Base-by-base conservation (phyloP, 169 alveolate species). In the Cryptosporidium ubiquitum region DNA sequence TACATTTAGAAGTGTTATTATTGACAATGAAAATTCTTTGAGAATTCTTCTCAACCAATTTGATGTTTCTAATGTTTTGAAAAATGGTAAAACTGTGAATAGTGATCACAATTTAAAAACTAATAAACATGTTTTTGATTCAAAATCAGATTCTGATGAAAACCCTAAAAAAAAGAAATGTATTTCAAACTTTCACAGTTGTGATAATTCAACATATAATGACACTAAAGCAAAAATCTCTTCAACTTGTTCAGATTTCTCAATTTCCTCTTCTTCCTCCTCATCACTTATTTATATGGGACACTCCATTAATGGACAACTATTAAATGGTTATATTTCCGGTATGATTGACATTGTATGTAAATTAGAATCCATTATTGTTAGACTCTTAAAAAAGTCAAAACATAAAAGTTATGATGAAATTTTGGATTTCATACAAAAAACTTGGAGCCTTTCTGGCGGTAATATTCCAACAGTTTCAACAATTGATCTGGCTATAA, bases 281-380 rank as follows among this genome's bases (percentile, higher is more conserved):
- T 57, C 85, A 52, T 73, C 85, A 9, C 33, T 73, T 2, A 20
- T 73, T 33, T 44, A 52, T 7, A 42, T 33, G 47, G 70, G 12
- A 0, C 55, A 58, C n/a, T 39, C 69, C 7, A 10, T 12, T 3
- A 35, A n/a, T n/a, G 18, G 55, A 3, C 35, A 31, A n/a, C 20
- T 31, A 5, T 4, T 57, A 0, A 57, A 58, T 57, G 69, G 70
- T 29, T 58, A 40, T 29, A 23, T 73, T 33, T 51, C 85, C 29
- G 70, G 70, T 23, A 73, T 79, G 33, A 40, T 79, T 61, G 89
- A 79, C 6, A 23, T 42, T 20, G 51, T 79, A 23, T 79, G 89
- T 49, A 79, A 61, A 29, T 10, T 79, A 1, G 89, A 79, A 44
- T 58, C 79, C 10, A n/a, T 64, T 26, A 64, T 79, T 23, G 64